Base-by-base conservation (phyloP, 352 stramenopile genomes). In the Pythium phragmitis region DNA sequence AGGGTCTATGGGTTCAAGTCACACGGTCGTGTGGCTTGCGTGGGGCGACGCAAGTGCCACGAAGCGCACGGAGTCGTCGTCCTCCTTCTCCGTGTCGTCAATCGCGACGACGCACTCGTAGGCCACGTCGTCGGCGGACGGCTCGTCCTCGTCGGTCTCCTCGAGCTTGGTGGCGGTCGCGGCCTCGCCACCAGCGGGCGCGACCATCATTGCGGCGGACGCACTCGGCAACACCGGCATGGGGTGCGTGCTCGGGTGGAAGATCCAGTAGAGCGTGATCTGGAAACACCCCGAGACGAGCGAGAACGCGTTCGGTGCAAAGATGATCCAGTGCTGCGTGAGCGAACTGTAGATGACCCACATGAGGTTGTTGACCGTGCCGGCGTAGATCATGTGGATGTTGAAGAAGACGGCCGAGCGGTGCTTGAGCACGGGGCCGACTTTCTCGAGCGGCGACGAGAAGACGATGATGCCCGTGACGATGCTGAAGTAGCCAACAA, bases 371-470 rank as follows among this genome's bases (percentile, higher is more conserved):
- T 50, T 51, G 16, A 58, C 7, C 47, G 41, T 52, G 46, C 72
- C 76, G 21, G 73, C 73, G 54, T 73, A 60, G 12, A 88, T 74
- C 70, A 88, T 82, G 63, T 84, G 69, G 34, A 85, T 81, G 13
- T 74, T 71, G 47, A 88, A 75, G 61, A 79, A 77, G 17, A 85
- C 68, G 1, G 75, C 75, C 7, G 75, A 81, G 28, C 74, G 75
- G 71, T 75, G 73, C 62, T 68, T 75, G 60, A 86, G 19, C 23
- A 88, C 79, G 23, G 75, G 67, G n/a, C 57, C 57, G 54, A 82
- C 69, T 46, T 77, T 84, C 37, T 82, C 73, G 50, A 88, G 82
- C 7, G 79, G 79, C 30, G 76, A 88, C 41, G 69, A 73, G 65
- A 80, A 86, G 19, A 86, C 69, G 58, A 86, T 67, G 61, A 86